Conservation (phyloP, 768 basidiomycete genomes). For the Auricularia auricula-judae region DNA sequence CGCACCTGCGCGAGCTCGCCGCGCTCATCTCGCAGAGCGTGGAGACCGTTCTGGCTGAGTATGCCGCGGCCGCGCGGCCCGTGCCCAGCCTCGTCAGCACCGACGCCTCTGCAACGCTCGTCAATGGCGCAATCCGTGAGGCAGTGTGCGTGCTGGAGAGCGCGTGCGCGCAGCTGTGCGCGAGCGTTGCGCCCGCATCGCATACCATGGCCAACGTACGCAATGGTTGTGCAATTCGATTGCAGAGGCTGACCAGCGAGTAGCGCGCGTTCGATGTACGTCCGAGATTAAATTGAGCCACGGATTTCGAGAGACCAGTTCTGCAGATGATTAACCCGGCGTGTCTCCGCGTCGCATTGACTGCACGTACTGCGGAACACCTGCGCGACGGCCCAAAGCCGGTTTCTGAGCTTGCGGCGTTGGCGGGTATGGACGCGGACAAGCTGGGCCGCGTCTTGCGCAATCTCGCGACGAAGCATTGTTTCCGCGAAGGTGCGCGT, state of each 20-base stretch:
- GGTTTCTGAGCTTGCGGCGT: slow-evolving; percentile 17
- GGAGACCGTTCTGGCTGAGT: slow-evolving; percentile 10
- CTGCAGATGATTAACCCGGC: slow-evolving; percentile 9
- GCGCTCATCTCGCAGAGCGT: slow-evolving; percentile 20
- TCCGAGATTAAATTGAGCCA: neutral
- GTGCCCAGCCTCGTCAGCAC: slow-evolving; percentile 7
- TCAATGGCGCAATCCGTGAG: slow-evolving; percentile 3
- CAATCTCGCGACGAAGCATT: slow-evolving; percentile 19
- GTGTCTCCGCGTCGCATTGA: slow-evolving; percentile 23
- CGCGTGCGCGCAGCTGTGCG: slow-evolving; percentile 14
- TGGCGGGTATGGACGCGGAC: slow-evolving; percentile 12
- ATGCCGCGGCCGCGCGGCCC: slow-evolving; percentile 7
- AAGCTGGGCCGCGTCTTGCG: slow-evolving; percentile 23
- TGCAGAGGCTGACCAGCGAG: neutral
- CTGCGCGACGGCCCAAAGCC: slow-evolving; percentile 24
- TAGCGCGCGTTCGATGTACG: neutral
- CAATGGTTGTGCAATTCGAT: neutral
- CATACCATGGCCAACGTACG: slow-evolving; percentile 13
- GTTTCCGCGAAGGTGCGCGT: slow-evolving; percentile 21
- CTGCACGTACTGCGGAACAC: slow-evolving; percentile 28
- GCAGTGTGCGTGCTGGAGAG: slow-evolving; percentile 13
- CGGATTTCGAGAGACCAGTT: neutral
- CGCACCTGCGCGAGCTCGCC: slow-evolving; percentile 21
- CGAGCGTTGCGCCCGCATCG: slow-evolving; percentile 10
- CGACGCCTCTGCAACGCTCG: slow-evolving; percentile 5